A percentile compares a stretch with the other conserved stretches of the same genome.
Evolutionary conservation across 2,329 filamentous ascomycete species (phyloP).

Genomic region (Rutstroemia sydowiana): DNA sequence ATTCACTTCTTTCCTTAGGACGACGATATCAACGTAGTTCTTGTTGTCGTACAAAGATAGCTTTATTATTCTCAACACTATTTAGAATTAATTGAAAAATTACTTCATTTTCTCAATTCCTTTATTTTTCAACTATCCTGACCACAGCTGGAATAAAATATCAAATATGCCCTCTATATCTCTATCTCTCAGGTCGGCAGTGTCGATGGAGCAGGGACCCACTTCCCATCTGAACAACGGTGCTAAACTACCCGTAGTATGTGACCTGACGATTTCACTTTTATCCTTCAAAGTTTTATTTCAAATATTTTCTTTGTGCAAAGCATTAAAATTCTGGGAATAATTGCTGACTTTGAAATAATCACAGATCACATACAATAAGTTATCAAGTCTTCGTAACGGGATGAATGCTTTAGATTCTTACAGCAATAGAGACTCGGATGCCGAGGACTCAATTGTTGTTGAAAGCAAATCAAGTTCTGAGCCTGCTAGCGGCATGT

Average conservation of each 20-base stretch:
- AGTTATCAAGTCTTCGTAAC: conserved; percentile 38
- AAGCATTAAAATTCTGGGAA: background rate
- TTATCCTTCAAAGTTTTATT: background rate
- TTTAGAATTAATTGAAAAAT: background rate
- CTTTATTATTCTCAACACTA: no score
- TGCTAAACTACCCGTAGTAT: background rate
- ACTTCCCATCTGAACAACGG: background rate
- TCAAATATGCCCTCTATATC: no score
- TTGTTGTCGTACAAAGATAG: background rate
- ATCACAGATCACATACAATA: conserved; percentile 37
- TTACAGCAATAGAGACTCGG: conserved; percentile 29
- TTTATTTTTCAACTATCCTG: no score
- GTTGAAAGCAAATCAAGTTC: conserved; percentile 9
- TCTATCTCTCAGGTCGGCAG: background rate
- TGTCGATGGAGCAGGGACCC: background rate
- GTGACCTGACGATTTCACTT: background rate
- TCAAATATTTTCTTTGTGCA: background rate
- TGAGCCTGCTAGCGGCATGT: conserved; percentile 10
- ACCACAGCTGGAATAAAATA: no score
- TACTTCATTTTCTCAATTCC: no score
- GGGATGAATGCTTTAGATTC: conserved; percentile 38
- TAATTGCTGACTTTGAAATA: background rate
- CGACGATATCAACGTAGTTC: background rate
- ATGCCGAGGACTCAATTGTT: conserved; percentile 9
- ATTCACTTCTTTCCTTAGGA: background rate